Percentiles rank a stretch among this genome's conserved stretches.
These are phyloP conservation scores for Yarrowia sp. DNA, from an alignment of 805 yeast genomes.

Conservation along the genomic window DNA sequence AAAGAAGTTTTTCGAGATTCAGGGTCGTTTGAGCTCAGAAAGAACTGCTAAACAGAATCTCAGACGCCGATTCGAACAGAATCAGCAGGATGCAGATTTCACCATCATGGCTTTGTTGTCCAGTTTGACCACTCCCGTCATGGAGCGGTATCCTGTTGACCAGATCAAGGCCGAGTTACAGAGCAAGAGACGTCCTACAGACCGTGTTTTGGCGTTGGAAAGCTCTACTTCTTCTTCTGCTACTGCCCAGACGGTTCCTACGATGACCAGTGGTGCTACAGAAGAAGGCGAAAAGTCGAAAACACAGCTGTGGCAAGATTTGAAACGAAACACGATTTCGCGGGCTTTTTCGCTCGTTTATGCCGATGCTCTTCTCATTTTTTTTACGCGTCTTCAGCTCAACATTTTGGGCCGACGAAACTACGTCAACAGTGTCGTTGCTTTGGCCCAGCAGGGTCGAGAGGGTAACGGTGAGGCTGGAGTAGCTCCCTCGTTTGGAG, in stretches of 20 bases:
- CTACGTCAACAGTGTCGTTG: slow-evolving; percentile 73
- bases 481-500: slow-evolving; percentile 22
- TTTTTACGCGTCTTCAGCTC: slow-evolving; percentile 79
- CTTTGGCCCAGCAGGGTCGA: slow-evolving; percentile 50
- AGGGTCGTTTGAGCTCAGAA: slow-evolving; percentile 52
- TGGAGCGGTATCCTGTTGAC: slow-evolving; percentile 65
- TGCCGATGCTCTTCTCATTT: slow-evolving; percentile 61
- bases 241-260: slow-evolving; percentile 14
- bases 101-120: slow-evolving; percentile 82
- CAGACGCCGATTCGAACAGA: slow-evolving; percentile 79
- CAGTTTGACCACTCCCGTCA: slow-evolving; percentile 62
- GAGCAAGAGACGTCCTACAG: slow-evolving; percentile 45
- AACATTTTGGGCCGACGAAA: slow-evolving; percentile 85
- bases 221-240: slow-evolving; percentile 23
- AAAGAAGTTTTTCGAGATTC: slow-evolving; percentile 48
- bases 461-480: slow-evolving; percentile 29
- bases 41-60: slow-evolving; percentile 63
- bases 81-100: slow-evolving; percentile 83
- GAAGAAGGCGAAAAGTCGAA: slow-evolving; percentile 43
- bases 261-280: slow-evolving; percentile 22
- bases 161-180: slow-evolving; percentile 66
- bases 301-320: slow-evolving; percentile 76
- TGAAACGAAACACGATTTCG: slow-evolving; percentile 70
- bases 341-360: slow-evolving; percentile 70
- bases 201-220: slow-evolving; percentile 27